Base-by-base conservation (phyloP, 1,139 yeast genomes). In the Saccharomyces hybrid region DNA sequence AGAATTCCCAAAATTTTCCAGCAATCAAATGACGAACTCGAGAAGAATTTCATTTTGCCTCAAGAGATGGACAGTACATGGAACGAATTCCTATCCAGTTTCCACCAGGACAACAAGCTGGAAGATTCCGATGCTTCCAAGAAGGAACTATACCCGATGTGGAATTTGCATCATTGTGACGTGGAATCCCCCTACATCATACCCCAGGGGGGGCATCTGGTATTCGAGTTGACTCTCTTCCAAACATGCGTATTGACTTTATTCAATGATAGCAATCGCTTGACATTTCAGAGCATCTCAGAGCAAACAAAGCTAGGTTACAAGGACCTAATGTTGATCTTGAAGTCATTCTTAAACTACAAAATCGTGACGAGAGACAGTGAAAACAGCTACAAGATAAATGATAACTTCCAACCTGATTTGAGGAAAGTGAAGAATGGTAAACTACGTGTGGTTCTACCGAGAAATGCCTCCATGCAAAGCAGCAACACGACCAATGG, bases 161-260 rank as follows among this genome's bases (percentile, higher is more conserved):
- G 61, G 48, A 48, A 59, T 21, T 55, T 67, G 9, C 71, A 68
- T 42, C 65, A 63, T 52, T 62, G 69, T 52, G 70, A 67, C 42
- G 64, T 68, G 3, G 55, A 56, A 26, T 59, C 70, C 3, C 64
- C 61, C 1, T 66, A 56, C 52, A 49, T 7, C 8, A 29, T 62
- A 16, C 52, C 54, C 1, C 52, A 57, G 28, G 60, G 60, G 2
- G 42, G 52, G 4, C 16, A 42, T 2, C 52, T 67, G 16, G 48
- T 48, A 4, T 55, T 68, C 14, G 65, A 66, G 42, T 51, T 68
- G 14, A 66, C 66, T 0, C 46, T 67, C 16, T 58, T 58, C 29
- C 72, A 68, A 52, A 61, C 69, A 1, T 58, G 64, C 49, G 62
- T 67, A 0, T 53, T 68, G 16, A 53, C 57, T n/a, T 52, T 61